These are phyloP conservation scores for Macrolepiota dolichaula DNA, from an alignment of 768 basidiomycete genomes.

Conservation along the genomic window DNA sequence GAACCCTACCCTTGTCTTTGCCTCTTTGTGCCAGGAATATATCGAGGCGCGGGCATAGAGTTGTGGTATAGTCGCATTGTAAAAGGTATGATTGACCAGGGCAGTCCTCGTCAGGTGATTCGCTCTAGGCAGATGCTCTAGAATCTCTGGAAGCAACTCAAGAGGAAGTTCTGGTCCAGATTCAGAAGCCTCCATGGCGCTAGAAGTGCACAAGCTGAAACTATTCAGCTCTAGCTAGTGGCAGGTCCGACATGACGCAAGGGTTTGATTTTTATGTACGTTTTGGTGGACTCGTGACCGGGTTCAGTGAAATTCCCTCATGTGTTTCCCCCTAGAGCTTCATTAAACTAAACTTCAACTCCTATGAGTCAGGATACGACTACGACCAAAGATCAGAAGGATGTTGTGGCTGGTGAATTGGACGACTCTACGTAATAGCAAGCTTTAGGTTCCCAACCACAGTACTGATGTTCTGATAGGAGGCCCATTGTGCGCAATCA, in stretches of 20 bases:
- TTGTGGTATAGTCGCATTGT: conserved; percentile 41
- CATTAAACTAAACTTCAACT: no score
- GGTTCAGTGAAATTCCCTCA: no score
- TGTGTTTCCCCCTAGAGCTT: no score
- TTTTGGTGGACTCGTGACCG: no score
- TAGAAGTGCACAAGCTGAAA: not conserved
- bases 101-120: conserved; percentile 49
- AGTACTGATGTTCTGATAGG: not conserved
- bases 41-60: conserved; percentile 62
- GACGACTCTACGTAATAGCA: not conserved
- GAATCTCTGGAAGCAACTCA: conserved; percentile 58
- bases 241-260: conserved; percentile 3
- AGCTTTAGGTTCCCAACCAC: not conserved
- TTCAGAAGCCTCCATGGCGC: not conserved
- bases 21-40: conserved; percentile 69
- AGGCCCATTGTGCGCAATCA: not conserved
- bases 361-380: no score
- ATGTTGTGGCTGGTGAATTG: no score
- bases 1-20: conserved; percentile 51
- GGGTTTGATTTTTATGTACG: no score
- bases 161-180: conserved; percentile 49
- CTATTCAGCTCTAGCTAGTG: not conserved
- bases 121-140: conserved; percentile 47
- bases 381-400: no score
- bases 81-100: conserved; percentile 57